Evolutionary conservation across 2,329 filamentous ascomycete genomes (phyloP).

Genomic region (Talaromyces sp.): DNA sequence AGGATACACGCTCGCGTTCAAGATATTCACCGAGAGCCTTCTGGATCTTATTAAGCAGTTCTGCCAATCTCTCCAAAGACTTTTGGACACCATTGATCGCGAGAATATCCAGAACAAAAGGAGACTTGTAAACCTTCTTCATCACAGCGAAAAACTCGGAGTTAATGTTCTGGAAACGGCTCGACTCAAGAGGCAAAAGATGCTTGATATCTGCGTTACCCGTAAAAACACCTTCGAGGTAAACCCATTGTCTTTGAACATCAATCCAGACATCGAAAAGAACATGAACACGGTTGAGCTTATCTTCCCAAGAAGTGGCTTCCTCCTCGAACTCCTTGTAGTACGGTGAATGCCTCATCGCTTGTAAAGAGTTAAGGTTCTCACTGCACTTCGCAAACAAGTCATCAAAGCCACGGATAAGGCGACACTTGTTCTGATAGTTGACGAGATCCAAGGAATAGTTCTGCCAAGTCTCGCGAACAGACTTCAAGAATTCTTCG

Average conservation of each 20-base stretch:
- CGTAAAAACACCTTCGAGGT: slow-evolving; percentile 97
- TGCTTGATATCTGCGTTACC: slow-evolving; percentile 99
- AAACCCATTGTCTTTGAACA: slow-evolving; percentile 99
- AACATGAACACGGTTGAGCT: slow-evolving; percentile 94
- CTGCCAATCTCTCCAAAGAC: slow-evolving; percentile 91
- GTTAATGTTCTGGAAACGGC: slow-evolving; percentile 98
- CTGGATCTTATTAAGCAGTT: slow-evolving; percentile 97
- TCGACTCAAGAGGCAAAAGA: slow-evolving; percentile 91
- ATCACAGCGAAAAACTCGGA: slow-evolving; percentile 98
- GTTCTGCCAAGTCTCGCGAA: slow-evolving; percentile 94
- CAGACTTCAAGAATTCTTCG: slow-evolving; percentile 95
- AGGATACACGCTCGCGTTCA: slow-evolving; percentile 94
- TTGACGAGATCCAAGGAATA: slow-evolving; percentile 93
- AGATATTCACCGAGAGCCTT: slow-evolving; percentile 98
- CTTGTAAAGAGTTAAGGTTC: slow-evolving; percentile 94
- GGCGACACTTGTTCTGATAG: slow-evolving; percentile 96
- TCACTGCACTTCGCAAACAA: slow-evolving; percentile 98
- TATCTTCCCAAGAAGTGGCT: slow-evolving; percentile 95
- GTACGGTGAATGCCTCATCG: slow-evolving; percentile 98
- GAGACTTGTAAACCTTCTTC: slow-evolving; percentile 98
- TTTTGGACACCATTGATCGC: slow-evolving; percentile 96
- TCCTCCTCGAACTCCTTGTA: slow-evolving; percentile 99
- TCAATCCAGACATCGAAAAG: slow-evolving; percentile 99
- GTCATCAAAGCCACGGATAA: slow-evolving; percentile 98
- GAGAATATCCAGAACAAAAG: slow-evolving; percentile 92